Evolutionary conservation across 441 rosid species (phyloP), one percentile per base, ranked within the genome.

Genomic region (Erysimum pusillum): DNA sequence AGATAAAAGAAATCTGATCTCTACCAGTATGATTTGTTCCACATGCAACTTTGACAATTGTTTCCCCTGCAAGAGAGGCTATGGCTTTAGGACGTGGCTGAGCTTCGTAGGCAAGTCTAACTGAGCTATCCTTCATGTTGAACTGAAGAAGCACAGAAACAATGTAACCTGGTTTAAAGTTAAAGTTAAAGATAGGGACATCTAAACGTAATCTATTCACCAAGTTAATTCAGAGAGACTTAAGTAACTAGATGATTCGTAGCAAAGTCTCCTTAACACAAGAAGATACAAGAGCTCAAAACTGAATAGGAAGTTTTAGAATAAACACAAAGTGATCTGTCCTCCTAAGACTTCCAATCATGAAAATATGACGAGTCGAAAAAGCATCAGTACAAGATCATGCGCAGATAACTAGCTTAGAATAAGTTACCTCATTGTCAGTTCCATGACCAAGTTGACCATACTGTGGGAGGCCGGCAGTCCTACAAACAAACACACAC

Each of bases 11-110:
- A 48, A 20, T 46, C 17, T 66, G 63, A 60, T 49, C 69, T 63
- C 34, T 74, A 96, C 99, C 98, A 83, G 97, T 88, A 85, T 96
- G 98, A 83, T 96, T 92, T 58, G 92, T 56, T 73, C 99, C 98
- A 70, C 98, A 91, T 42, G 98, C 96, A 81, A 92, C 97, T 85
- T 96, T 96, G 73, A 92, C 89, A 63, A 93, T 86, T 67, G 91
- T 93, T 83, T 89, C 93, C 54, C 90, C 88, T 54, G 90, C 77
- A 76, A 93, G 88, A 54, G 97, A 74, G 68, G 87, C 87, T 69
- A 93, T 88, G 65, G 92, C 88, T 84, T 79, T 93, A 38, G 97
- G 99, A 57, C 90, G 89, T 4, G 99, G 94, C 76, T 96, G 98
- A 76, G 97, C 90, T 84, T 96, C 98, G 59, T 93, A 96, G 53